phyloP scores from a whole-genome alignment of 768 basidiomycete genomes.

The Grammothele lineata region DNA sequence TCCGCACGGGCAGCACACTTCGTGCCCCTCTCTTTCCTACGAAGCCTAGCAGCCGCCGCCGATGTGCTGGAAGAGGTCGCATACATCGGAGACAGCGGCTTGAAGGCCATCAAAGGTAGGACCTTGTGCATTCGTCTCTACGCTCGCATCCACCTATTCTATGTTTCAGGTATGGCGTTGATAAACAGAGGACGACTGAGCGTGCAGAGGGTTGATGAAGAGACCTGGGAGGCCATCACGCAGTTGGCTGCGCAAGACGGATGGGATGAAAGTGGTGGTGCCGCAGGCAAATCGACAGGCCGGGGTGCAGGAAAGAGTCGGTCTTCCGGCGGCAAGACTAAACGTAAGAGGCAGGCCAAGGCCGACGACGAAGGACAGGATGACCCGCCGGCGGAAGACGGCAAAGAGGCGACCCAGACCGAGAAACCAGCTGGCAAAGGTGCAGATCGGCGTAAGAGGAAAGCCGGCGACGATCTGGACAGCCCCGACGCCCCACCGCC shows the following conservation, averaged over 20 bases:
- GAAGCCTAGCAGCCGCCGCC: conserved; percentile 46
- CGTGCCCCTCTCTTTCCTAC: conserved; percentile 73
- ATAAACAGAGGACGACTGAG: conserved; percentile 80
- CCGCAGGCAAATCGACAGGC: no score
- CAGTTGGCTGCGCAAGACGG: conserved; percentile 69
- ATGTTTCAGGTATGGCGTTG: conserved; percentile 76
- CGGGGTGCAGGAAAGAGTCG: no score
- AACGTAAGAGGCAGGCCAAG: background rate
- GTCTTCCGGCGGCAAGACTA: no score
- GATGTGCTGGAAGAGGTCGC: conserved; percentile 49
- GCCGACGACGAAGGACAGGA: conserved; percentile 1
- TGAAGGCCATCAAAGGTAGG: conserved; percentile 61
- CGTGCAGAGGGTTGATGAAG: conserved; percentile 72
- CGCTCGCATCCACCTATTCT: no score
- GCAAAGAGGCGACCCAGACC: background rate
- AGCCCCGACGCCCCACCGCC: background rate
- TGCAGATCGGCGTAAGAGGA: conserved; percentile 12
- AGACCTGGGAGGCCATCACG: conserved; percentile 60
- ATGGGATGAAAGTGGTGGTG: conserved; percentile 57
- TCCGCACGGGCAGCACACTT: conserved; percentile 61
- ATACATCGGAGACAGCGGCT: conserved; percentile 63
- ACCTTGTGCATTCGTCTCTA: background rate
- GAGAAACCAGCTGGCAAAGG: background rate
- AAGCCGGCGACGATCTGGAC: conserved; percentile 2
- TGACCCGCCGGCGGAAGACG: no score